phyloP scores from a whole-genome alignment of 306 rosid genomes.

The Vachellia pachyceras region DNA sequence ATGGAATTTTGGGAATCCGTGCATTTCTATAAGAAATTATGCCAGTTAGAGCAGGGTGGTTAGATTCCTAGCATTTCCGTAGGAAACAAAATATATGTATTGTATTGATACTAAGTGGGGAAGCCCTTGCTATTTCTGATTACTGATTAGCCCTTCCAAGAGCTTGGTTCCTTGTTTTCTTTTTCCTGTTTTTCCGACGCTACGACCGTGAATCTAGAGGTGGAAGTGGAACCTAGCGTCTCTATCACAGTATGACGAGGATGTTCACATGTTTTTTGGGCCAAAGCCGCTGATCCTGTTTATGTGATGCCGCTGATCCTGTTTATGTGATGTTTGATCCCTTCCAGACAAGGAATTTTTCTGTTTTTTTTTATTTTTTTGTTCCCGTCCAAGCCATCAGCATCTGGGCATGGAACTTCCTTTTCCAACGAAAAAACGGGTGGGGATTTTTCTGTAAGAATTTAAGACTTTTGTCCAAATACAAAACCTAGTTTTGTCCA shows the following conservation, averaged over 20 bases:
- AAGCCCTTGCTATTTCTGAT: too few relatives aligned
- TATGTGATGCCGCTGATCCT: too few relatives aligned
- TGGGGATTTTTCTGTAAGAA: too few relatives aligned
- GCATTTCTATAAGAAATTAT: neutral
- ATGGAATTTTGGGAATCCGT: neutral
- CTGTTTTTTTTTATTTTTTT: too few relatives aligned
- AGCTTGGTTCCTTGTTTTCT: too few relatives aligned
- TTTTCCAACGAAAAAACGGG: neutral
- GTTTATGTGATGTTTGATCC: neutral
- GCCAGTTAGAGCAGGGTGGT: slow-evolving; percentile 2
- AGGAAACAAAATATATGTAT: slow-evolving; percentile 8
- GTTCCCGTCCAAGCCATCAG: neutral
- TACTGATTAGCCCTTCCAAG: too few relatives aligned
- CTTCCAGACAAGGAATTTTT: neutral
- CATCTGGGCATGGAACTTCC: neutral
- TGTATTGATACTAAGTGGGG: too few relatives aligned
- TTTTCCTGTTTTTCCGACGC: neutral
- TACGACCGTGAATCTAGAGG: neutral
- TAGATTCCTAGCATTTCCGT: neutral
- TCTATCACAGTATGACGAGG: neutral
- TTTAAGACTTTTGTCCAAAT: too few relatives aligned
- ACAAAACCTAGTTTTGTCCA: too few relatives aligned
- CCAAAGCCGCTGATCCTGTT: neutral
- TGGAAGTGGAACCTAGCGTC: neutral
- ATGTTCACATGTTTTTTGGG: neutral